Base-by-base conservation (phyloP, 441 rosid species). In the Euphorbia corollata region DNA sequence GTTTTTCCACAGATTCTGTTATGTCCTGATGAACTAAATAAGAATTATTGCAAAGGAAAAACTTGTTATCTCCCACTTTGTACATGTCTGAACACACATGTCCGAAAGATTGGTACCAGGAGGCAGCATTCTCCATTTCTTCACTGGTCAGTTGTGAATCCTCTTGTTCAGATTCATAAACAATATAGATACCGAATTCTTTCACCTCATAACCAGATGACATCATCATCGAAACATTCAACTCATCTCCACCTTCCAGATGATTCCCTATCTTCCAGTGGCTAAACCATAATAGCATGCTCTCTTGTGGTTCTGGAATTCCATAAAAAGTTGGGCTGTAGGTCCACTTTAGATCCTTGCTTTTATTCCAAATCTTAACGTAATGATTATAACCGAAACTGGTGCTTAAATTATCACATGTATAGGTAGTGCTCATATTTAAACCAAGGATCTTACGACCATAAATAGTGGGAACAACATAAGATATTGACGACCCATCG, bases 221-320 rank as follows among this genome's bases (percentile, higher is more conserved):
- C 64, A 67, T 19, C 0, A 24, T 39, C 59, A 67, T 58, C 16
- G 68, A 72, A 56, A 72, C 64, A 45, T 61, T 23, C 60, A 72
- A 30, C 16, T 67, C n/a, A 67, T 72, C 64, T 18, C 75, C 71
- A 10, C 4, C 68, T 45, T 72, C 59, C 51, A 67, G 43, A 36
- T 45, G 47, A 62, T 75, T 70, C 30, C 67, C 64, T 11, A 75
- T 51, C 23, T 64, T 71, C 75, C 75, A 71, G 59, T 75, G 75
- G 59, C 74, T 71, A 13, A 64, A 47, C 74, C 74, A 71, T 16
- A 57, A 71, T 16, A 57, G 12, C 64, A 71, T 71, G 7, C 13
- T 47, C 69, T 64, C 54, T 0, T 64, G 19, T 16, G 39, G 13
- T 57, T 65, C 59, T 18, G 74, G 69, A 32, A 64, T 58, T 71